Evolutionary conservation across 139 green algal genomes (phyloP).

Genomic region (Choricystis sp.): DNA sequence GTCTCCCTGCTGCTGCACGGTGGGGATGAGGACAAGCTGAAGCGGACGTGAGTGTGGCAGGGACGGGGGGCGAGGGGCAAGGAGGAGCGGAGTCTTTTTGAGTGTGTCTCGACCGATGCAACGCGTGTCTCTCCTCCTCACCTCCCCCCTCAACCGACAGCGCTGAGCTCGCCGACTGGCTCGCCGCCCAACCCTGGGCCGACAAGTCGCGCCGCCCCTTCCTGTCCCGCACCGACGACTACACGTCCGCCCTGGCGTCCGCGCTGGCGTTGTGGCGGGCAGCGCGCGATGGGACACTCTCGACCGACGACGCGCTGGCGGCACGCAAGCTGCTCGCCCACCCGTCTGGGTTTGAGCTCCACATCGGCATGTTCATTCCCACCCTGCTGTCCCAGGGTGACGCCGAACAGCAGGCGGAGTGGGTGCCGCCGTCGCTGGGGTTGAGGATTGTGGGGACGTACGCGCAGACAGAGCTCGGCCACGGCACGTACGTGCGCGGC

Average conservation of each 20-base stretch:
- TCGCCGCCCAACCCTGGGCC: slow-evolving; percentile 45
- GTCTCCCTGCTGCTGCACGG: no score
- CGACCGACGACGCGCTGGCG: slow-evolving; percentile 51
- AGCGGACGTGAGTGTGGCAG: no score
- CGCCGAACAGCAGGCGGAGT: slow-evolving; percentile 75
- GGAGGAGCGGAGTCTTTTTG: no score
- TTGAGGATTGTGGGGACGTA: slow-evolving; percentile 72
- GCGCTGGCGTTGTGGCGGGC: slow-evolving; percentile 61
- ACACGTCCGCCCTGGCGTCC: slow-evolving; percentile 45
- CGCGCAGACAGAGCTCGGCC: slow-evolving; percentile 90
- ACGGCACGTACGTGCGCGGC: slow-evolving; percentile 90
- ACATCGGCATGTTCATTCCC: slow-evolving; percentile 96
- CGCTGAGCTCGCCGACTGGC: slow-evolving; percentile 34
- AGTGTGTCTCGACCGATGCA: no score
- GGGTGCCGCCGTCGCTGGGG: slow-evolving; percentile 50
- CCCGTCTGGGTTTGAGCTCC: slow-evolving; percentile 75
- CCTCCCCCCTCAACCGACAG: no score
- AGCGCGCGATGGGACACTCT: slow-evolving; percentile 31
- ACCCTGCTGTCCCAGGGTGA: slow-evolving; percentile 70
- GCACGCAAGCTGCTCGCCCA: slow-evolving; percentile 56
- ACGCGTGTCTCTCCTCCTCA: no score
- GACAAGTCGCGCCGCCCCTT: slow-evolving; percentile 67
- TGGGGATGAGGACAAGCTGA: no score
- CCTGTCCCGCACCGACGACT: slow-evolving; percentile 59
- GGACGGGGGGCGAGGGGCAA: no score